Conservation (phyloP, 768 basidiomycete species). For the Kwoniella botswanensis region DNA sequence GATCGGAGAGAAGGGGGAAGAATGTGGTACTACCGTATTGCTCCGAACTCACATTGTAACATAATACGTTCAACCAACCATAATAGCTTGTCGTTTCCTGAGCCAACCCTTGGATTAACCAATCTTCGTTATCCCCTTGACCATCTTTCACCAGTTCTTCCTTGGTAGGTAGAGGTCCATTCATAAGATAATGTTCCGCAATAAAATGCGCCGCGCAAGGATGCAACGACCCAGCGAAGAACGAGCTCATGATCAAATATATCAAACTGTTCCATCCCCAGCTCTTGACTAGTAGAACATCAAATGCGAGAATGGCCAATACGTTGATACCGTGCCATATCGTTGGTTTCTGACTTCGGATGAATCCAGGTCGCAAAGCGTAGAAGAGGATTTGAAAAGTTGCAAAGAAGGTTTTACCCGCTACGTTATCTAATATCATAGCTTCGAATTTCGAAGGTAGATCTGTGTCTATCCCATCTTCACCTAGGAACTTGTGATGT, state of each 20-base stretch:
- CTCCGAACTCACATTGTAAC: constrained; percentile 93
- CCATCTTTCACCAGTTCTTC: constrained; percentile 31
- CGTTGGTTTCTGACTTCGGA: constrained; percentile 79
- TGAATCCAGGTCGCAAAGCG: constrained; percentile 90
- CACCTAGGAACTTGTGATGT: constrained; percentile 93
- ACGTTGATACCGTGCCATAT: constrained; percentile 86
- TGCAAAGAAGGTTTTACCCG: constrained; percentile 98
- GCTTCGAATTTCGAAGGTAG: constrained; percentile 86
- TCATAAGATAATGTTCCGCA: constrained; percentile 84
- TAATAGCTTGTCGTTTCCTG: constrained; percentile 99
- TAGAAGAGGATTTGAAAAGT: constrained; percentile 99
- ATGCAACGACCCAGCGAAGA: constrained; percentile 95
- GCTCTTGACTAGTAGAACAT: constrained; percentile 65
- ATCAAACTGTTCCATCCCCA: constrained; percentile 64
- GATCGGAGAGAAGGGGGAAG: no score
- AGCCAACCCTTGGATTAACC: constrained; percentile 60
- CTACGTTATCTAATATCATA: constrained; percentile 85
- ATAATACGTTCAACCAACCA: constrained; percentile 82
- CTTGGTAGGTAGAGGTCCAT: constrained; percentile 29
- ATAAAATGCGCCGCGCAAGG: constrained; percentile 98
- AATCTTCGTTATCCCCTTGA: constrained; percentile 19
- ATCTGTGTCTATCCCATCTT: constrained; percentile 96
- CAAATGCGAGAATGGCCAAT: constrained; percentile 70
- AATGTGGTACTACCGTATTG: no score
- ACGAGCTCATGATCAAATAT: constrained; percentile 85